Percentiles rank a stretch among this genome's conserved stretches.
phyloP scores from a whole-genome alignment of 2,329 filamentous ascomycete genomes.

The Fusarium tricinctum region DNA sequence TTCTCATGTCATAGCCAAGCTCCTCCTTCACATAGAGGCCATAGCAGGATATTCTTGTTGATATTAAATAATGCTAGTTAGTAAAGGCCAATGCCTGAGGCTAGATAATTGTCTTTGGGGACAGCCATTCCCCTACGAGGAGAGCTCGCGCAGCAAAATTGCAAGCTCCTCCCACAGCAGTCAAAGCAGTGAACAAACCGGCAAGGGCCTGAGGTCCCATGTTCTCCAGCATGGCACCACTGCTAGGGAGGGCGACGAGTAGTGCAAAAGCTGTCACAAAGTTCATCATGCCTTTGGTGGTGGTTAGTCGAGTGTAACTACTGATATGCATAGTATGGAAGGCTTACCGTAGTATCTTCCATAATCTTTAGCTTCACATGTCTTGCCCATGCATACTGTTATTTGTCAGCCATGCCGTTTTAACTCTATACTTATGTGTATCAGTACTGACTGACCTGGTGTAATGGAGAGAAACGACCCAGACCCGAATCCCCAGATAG shows the following conservation, averaged over 20 bases:
- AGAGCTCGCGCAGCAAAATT: constrained; percentile 50
- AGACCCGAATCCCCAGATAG: constrained; percentile 64
- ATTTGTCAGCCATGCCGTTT: constrained; percentile 1
- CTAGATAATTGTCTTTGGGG: constrained; percentile 39
- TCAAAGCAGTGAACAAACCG: constrained; percentile 61
- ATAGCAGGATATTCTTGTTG: too few species aligned
- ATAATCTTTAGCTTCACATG: constrained; percentile 62
- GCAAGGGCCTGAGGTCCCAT: constrained; percentile 61
- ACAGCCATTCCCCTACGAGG: constrained; percentile 46
- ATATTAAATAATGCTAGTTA: not conserved
- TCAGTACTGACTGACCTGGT: constrained; percentile 41
- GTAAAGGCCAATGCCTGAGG: not conserved
- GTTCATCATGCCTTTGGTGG: constrained; percentile 59
- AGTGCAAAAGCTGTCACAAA: constrained; percentile 61
- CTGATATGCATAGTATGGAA: not conserved
- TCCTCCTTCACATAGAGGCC: not conserved
- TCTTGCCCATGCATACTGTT: constrained; percentile 61
- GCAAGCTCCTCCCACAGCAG: constrained; percentile 55
- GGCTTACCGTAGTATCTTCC: constrained; percentile 57
- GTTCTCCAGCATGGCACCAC: constrained; percentile 61
- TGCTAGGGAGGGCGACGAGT: constrained; percentile 61
- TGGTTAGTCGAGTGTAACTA: constrained; percentile 8
- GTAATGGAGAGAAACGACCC: constrained; percentile 62
- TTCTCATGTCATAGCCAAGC: not conserved
- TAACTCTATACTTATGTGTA: rapidly evolving